Evolutionary conservation across 2,329 filamentous ascomycete species (phyloP).

Genomic region (Aspergillus melleus): DNA sequence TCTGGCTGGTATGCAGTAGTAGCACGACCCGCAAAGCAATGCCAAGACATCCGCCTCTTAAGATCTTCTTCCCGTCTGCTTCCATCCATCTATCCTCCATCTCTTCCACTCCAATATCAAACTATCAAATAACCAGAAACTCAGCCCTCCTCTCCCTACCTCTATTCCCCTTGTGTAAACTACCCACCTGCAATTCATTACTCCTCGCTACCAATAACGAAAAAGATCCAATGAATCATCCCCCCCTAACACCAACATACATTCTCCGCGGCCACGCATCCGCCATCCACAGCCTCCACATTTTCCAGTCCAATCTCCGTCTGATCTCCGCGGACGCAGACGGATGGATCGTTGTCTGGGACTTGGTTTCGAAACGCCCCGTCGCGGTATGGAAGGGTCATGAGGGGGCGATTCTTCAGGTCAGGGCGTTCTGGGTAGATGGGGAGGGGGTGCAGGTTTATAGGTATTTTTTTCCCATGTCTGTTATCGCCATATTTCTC

Average conservation of each 20-base stretch:
- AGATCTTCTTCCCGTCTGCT: no score
- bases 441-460: slow-evolving; percentile 63
- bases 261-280: slow-evolving; percentile 83
- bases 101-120: no score
- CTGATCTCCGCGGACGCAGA: slow-evolving; percentile 86
- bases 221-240: slow-evolving; percentile 23
- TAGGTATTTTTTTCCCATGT: slow-evolving; percentile 70
- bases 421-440: slow-evolving; percentile 71
- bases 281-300: slow-evolving; percentile 74
- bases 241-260: slow-evolving; percentile 60
- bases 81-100: no score
- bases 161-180: background rate
- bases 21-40: no score
- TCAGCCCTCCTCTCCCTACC: background rate
- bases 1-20: no score
- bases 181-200: no score
- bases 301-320: slow-evolving; percentile 71
- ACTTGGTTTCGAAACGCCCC: slow-evolving; percentile 75
- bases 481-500: no score
- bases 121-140: no score
- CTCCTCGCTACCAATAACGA: no score
- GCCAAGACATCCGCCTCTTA: no score
- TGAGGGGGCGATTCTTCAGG: slow-evolving; percentile 70
- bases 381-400: slow-evolving; percentile 86
- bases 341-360: slow-evolving; percentile 86